Evolutionary conservation across 805 yeast genomes (phyloP), one percentile per base, ranked within the genome.

Genomic region (Metschnikowia drakensbergensis): DNA sequence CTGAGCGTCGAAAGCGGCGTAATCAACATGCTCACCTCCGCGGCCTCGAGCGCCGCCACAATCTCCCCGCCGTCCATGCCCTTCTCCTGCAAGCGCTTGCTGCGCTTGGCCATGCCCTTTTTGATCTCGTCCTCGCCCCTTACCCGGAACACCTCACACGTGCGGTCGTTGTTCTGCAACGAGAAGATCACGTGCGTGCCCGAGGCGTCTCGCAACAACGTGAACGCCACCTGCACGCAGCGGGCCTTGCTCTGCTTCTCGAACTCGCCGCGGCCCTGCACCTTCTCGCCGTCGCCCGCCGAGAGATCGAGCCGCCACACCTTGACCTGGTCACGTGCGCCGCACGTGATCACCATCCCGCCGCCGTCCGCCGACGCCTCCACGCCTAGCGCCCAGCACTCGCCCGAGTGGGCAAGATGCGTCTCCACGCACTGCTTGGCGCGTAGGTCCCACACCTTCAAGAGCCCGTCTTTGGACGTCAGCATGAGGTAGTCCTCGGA

Each of bases 391-490:
- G 87, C 73, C 98, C 98, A 94, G 69, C 97, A 88, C 66, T 94
- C 98, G 50, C 92, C 91, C 23, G 86, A 76, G 63, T 89, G 96
- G 0, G 97, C 96, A 52, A 90, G 82, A 63, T 91, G 97, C 1
- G 98, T 91, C 64, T 94, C 99, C 4, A 90, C 73, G 67, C 97
- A 88, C 64, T 89, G 96, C 63, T 87, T 89, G 3, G 94, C 71
- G 59, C 83, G 85, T 57, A 94, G 68, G 61, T 94, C 98, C 99
- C 99, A 94, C 32, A 94, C 67, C 64, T 94, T 94, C 56, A 94
- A 76, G 42, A 90, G 71, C 0, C 98, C 98, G 63, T 94, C 99
- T 61, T 90, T 91, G 1, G 95, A 80, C 0, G 84, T 82, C 55
- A 90, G 82, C 17, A 90, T 56, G 13, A 94, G 67, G 78, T 86